Percentiles rank a stretch among this genome's conserved stretches.
These are phyloP conservation scores for Pythium monospermum DNA, from an alignment of 352 stramenopile species.

Conservation along the genomic window DNA sequence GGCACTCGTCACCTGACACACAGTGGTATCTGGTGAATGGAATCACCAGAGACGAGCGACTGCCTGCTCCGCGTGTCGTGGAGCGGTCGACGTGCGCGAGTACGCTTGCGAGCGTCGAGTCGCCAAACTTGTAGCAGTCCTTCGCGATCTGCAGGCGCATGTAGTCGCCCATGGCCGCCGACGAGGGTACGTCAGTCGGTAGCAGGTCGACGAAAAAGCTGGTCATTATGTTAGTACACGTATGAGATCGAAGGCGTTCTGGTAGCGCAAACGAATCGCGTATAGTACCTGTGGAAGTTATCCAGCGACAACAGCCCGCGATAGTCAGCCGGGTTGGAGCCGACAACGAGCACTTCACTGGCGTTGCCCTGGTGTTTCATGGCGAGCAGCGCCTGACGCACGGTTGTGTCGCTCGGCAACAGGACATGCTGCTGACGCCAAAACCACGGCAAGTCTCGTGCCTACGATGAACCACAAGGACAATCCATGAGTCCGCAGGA, in stretches of 20 bases:
- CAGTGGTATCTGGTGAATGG: conserved; percentile 28
- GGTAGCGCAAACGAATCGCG: not conserved
- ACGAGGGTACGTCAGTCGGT: conserved; percentile 10
- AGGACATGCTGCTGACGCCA: conserved; percentile 36
- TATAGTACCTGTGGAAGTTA: conserved; percentile 40
- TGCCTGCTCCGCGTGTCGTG: too few species aligned
- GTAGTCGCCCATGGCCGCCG: conserved; percentile 28
- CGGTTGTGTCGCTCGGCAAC: conserved; percentile 22
- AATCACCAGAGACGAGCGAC: too few species aligned
- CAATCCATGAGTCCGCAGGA: too few species aligned
- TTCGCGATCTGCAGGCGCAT: conserved; percentile 36
- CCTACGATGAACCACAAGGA: conserved; percentile 15
- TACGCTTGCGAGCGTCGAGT: conserved; percentile 23
- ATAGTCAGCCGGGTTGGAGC: conserved; percentile 9
- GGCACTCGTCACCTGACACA: conserved; percentile 37
- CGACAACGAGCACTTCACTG: conserved; percentile 23
- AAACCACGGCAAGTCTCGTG: conserved; percentile 33
- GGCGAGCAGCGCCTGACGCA: conserved; percentile 29
- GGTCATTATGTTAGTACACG: not conserved
- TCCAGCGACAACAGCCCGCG: conserved; percentile 30
- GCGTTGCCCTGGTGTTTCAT: conserved; percentile 25
- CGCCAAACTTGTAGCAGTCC: conserved; percentile 29
- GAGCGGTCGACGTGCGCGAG: too few species aligned
- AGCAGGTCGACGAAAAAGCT: conserved; percentile 14
- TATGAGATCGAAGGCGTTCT: not conserved